Conservation (phyloP, 129 eudicot species). For the Daucus carota region DNA sequence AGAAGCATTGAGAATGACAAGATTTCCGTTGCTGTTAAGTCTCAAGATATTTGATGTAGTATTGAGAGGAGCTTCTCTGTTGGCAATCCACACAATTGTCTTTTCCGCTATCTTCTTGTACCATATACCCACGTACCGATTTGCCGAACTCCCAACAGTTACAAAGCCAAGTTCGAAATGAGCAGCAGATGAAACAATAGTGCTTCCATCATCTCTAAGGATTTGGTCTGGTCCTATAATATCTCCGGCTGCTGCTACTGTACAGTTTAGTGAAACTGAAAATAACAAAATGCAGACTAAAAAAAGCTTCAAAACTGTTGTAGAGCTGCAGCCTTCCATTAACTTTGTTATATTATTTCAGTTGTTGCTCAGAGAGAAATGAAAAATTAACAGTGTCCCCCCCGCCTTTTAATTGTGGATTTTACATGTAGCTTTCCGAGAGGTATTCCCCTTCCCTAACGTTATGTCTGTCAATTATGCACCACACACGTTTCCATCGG, state of each 20-base stretch:
- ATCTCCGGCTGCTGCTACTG: not conserved
- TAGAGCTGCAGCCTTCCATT: not conserved
- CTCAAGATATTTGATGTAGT: slow-evolving; percentile 15
- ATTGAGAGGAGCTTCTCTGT: slow-evolving; percentile 15
- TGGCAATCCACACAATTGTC: slow-evolving; percentile 31
- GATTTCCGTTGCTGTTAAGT: slow-evolving; percentile 1
- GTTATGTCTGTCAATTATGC: too few relatives aligned
- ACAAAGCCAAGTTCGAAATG: slow-evolving; percentile 1
- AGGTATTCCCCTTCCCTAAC: too few relatives aligned
- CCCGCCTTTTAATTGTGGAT: too few relatives aligned
- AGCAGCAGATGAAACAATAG: slow-evolving; percentile 11
- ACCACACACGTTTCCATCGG: too few relatives aligned
- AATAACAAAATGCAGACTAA: not conserved
- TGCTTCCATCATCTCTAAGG: slow-evolving; percentile 6
- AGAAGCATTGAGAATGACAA: slow-evolving; percentile 5
- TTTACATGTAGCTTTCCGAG: too few relatives aligned
- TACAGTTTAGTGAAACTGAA: not conserved
- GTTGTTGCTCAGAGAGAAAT: not conserved
- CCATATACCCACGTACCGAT: slow-evolving; percentile 10
- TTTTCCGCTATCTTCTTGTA: slow-evolving; percentile 1
- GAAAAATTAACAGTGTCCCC: too few relatives aligned
- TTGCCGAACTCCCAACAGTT: slow-evolving; percentile 3
- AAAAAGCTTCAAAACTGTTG: not conserved
- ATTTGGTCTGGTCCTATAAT: slow-evolving; percentile 7
- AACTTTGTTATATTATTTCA: not conserved